Percentiles rank a stretch among this genome's conserved stretches.
Evolutionary conservation across 768 basidiomycete genomes (phyloP).

Genomic region (Amanita polypyramis): DNA sequence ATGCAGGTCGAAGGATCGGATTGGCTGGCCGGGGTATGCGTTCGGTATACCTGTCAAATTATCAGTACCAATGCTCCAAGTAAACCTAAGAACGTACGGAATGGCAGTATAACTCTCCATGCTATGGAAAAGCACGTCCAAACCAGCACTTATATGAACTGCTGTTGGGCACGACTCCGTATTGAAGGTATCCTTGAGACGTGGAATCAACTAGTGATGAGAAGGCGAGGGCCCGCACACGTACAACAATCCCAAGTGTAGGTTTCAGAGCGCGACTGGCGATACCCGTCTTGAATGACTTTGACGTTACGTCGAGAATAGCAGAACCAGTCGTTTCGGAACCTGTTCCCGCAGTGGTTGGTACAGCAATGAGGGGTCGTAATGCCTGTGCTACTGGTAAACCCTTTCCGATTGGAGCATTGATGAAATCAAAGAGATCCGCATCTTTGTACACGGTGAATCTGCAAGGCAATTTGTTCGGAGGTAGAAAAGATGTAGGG

Average conservation of each 20-base stretch:
- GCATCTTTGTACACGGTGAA: conserved; percentile 89
- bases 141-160: conserved; percentile 88
- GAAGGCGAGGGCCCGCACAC: conserved; percentile 10
- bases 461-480: conserved; percentile 24
- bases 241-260: conserved; percentile 64
- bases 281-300: conserved; percentile 94
- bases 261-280: conserved; percentile 89
- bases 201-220: neutral
- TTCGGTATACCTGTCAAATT: conserved; percentile 62
- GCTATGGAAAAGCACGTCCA: conserved; percentile 94
- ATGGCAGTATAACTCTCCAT: conserved; percentile 93
- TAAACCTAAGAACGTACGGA: conserved; percentile 42
- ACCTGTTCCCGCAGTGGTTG: conserved; percentile 74
- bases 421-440: conserved; percentile 93
- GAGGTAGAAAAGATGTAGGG: neutral
- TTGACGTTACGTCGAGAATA: conserved; percentile 87
- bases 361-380: conserved; percentile 78
- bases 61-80: neutral
- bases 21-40: conserved; percentile 84
- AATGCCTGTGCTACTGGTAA: conserved; percentile 67
- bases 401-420: conserved; percentile 92
- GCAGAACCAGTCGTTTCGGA: conserved; percentile 94
- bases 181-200: conserved; percentile 64
- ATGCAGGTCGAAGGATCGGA: conserved; percentile 84
- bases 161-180: conserved; percentile 87